phyloP scores from a whole-genome alignment of 2,329 filamentous ascomycete genomes.

The Allantophomopsis lycopodina region DNA sequence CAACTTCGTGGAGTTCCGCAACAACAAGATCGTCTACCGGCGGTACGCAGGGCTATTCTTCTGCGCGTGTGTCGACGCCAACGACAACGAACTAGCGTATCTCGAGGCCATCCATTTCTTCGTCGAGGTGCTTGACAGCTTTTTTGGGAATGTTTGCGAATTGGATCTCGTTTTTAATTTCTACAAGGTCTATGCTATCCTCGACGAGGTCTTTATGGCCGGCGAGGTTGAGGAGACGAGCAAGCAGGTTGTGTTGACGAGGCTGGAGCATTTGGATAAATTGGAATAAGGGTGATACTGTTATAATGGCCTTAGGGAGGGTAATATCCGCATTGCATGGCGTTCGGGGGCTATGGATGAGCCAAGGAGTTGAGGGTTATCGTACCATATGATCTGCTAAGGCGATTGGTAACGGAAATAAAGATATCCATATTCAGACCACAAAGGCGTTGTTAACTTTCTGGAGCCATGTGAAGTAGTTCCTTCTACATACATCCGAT shows the following conservation, averaged over 20 bases:
- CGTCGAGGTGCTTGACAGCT: constrained; percentile 88
- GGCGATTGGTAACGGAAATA: no score
- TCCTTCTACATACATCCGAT: no score
- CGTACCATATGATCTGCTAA: no score
- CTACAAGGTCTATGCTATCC: constrained; percentile 88
- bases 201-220: constrained; percentile 95
- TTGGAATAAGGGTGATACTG: constrained; percentile 46
- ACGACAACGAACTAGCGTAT: constrained; percentile 95
- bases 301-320: neutral
- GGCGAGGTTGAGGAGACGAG: constrained; percentile 98
- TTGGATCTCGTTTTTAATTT: constrained; percentile 75
- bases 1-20: constrained; percentile 95
- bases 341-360: constrained; percentile 1
- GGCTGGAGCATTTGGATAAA: constrained; percentile 92
- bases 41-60: constrained; percentile 98
- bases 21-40: constrained; percentile 94
- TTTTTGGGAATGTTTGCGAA: constrained; percentile 98
- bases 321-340: constrained; percentile 3
- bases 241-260: constrained; percentile 91
- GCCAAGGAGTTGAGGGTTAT: no score
- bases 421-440: no score
- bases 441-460: no score
- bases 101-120: constrained; percentile 99
- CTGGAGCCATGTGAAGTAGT: no score
- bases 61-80: constrained; percentile 97